Base-by-base conservation (phyloP, 495 filamentous ascomycete species). In the Emericellopsis terricola region DNA sequence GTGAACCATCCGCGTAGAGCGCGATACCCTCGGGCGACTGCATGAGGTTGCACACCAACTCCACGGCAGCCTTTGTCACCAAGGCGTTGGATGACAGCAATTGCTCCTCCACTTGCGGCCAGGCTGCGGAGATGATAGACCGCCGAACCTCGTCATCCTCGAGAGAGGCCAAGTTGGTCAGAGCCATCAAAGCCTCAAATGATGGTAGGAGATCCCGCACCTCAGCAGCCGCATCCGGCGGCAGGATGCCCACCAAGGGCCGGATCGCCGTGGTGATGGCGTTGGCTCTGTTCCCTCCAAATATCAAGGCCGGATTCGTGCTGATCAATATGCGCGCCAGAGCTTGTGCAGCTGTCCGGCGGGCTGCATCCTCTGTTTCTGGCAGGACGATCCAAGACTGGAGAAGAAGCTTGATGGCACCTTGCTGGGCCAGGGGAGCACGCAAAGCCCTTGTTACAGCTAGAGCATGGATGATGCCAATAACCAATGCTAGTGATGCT, bases 241-340 rank as follows among this genome's bases (percentile, higher is more conserved):
- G 49, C 11, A 96, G 63, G 18, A 94, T 75, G 14, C 68, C 68
- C 11, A 79, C 48, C 3, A 97, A 66, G 11, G 86, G 82, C 1
- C 79, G 71, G 37, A 94, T 77, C 37, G 83, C 78, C 29, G 76
- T 74, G 15, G 71, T 77, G 28, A 78, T 59, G 2, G 85, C 73
- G 1, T 74, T 70, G 13, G 76, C 71, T 2, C 77, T 73, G 3
- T 76, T 78, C 8, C 76, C 65, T 21, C 76, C 75, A 55, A 96
- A 96, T 31, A 94, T 71, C 42, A 81, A 82, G 9, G 70, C 48
- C 2, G 89, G 89, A 50, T 97, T 79, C 28, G 80, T 78, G 6
- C 77, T 85, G 38, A 96, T 87, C 15, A 97, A 67, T 38, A 96
- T 81, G 10, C 86, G 76, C n/a, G 87, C 83, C 4, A 96, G 65